Evolutionary conservation across 495 filamentous ascomycete species (phyloP).

Genomic region (Thermothielavioides terrestris): DNA sequence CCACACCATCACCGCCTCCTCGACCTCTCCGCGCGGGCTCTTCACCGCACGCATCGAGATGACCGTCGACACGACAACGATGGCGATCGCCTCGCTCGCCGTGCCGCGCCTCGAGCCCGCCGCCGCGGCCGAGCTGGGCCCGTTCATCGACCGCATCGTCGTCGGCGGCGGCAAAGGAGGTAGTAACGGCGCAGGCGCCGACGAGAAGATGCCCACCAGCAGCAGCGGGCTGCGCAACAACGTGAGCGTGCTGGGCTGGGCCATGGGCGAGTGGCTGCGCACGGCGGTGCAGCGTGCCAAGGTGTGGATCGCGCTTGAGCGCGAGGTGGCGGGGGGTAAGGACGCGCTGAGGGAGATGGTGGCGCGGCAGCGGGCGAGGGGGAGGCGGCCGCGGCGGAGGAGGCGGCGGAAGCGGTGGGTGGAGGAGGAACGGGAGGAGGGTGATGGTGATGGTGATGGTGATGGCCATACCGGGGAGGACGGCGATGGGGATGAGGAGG

Average conservation of each 20-base stretch:
- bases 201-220: neutral
- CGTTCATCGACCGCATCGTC: constrained; percentile 31
- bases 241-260: constrained; percentile 39
- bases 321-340: constrained; percentile 27
- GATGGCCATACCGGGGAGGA: constrained; percentile 12
- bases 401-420: constrained; percentile 13
- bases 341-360: constrained; percentile 22
- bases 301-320: constrained; percentile 39
- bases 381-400: constrained; percentile 14
- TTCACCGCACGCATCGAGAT: constrained; percentile 41
- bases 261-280: constrained; percentile 46
- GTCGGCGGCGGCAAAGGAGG: too few relatives aligned
- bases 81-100: constrained; percentile 30
- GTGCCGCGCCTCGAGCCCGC: constrained; percentile 37
- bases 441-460: constrained; percentile 12
- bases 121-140: constrained; percentile 33
- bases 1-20: constrained; percentile 32
- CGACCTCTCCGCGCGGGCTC: constrained; percentile 29
- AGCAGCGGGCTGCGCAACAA: constrained; percentile 34
- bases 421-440: constrained; percentile 5
- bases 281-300: constrained; percentile 35
- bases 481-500: neutral
- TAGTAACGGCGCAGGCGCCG: neutral
- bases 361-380: constrained; percentile 16
- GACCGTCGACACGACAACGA: constrained; percentile 35